Evolutionary conservation across 2,329 filamentous ascomycete genomes (phyloP).

Genomic region (Catunica adiposa): DNA sequence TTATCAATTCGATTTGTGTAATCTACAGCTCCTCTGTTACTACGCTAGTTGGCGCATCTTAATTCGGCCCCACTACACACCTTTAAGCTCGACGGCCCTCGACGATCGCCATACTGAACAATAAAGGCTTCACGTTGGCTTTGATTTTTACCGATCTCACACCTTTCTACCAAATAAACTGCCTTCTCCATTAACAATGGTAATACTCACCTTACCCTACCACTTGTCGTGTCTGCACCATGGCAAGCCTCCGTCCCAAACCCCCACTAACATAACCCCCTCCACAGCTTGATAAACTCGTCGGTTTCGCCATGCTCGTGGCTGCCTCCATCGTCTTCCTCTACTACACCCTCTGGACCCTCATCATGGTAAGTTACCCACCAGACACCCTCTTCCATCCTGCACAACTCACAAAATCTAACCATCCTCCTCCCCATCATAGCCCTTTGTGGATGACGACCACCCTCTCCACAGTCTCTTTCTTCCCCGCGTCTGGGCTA

Average conservation of each 20-base stretch:
- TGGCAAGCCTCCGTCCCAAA: not conserved
- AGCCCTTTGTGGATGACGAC: constrained; percentile 95
- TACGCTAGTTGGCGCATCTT: too few relatives aligned
- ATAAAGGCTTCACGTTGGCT: too few relatives aligned
- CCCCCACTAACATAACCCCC: not conserved
- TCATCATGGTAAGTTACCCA: constrained; percentile 65
- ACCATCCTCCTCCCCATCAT: constrained; percentile 2
- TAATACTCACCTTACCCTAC: not conserved
- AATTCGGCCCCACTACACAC: too few relatives aligned
- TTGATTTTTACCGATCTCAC: too few relatives aligned
- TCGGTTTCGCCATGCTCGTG: constrained; percentile 52
- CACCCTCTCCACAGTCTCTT: constrained; percentile 91
- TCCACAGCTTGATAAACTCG: constrained; percentile 69
- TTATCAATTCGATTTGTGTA: too few relatives aligned
- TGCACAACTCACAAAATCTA: constrained; percentile 42
- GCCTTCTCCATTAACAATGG: constrained; percentile 7
- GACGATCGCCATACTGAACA: too few relatives aligned
- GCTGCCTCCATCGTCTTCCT: constrained; percentile 46
- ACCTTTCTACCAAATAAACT: too few relatives aligned
- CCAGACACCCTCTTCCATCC: not conserved
- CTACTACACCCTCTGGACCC: constrained; percentile 96
- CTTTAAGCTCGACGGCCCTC: too few relatives aligned
- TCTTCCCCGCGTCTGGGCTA: constrained; percentile 94
- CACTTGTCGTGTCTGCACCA: not conserved
- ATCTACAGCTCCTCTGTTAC: too few relatives aligned